Base-by-base conservation (phyloP, 2,329 filamentous ascomycete species). In the Daldinia eschscholtzii region DNA sequence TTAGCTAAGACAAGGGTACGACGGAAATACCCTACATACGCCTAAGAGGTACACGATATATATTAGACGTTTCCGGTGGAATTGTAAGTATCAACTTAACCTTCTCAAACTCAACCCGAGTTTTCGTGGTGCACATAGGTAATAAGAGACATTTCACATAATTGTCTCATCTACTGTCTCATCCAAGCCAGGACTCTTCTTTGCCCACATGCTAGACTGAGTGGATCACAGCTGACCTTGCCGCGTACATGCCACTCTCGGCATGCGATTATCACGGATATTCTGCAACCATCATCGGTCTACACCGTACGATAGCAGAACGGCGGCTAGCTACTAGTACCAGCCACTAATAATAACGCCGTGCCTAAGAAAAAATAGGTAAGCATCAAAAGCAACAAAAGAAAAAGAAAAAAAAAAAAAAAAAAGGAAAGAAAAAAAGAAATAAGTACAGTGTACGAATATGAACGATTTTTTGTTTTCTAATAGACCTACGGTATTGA, bases 201-300 rank as follows among this genome's bases (percentile, higher is more conserved):
- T 62, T 26, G 55, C 35, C 66, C 66, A 68, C 66, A 68, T 68
- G 66, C 50, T 35, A 60, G 18, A 57, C 30, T 41, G 62, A 65
- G 53, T 68, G 62, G 66, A 57, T 57, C 57, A 52, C 28, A 60
- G 15, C 56, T 60, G 23, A 5, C 10, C 46, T 30, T 28, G 30
- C 37, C 28, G 26, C 46, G 26, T 30, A 20, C 15, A 15, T 44
- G 46, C 15, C 30, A 35, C 35, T 28, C 46, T 50, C 46, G 46
- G 46, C 46, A 50, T 50, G 28, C 46, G 26, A 50, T 30, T 50
- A 5, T 50, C 46, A 50, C 26, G 46, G 46, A 30, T 50, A 50
- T 50, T 6, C 39, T 30, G 58, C n/a, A 60, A 42, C 42, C 23
- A 35, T 37, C 5, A 52, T 50, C 46, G 46, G 26, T 12, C 44